Percentiles rank a stretch among this genome's conserved stretches.
Evolutionary conservation across 2,329 filamentous ascomycete species (phyloP).

Genomic region (Polychaeton citri): DNA sequence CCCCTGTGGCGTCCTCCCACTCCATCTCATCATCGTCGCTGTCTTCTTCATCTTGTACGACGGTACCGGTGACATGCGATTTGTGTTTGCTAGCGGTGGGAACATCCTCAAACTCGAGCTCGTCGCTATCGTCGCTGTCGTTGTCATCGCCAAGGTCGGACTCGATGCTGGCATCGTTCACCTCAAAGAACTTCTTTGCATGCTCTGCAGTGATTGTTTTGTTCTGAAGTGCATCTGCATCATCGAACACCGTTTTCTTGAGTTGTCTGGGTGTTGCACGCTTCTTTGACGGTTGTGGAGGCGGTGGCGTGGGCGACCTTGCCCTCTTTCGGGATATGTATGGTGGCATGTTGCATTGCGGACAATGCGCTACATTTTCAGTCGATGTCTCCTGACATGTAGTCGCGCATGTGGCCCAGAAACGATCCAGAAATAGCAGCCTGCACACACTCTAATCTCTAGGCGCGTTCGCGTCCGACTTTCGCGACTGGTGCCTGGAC

Average conservation of each 20-base stretch:
- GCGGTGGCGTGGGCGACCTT: slow-evolving; percentile 1
- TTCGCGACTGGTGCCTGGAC: no score
- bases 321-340: background rate
- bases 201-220: slow-evolving; percentile 12
- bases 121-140: slow-evolving; percentile 28
- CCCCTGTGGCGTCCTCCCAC: slow-evolving; percentile 43
- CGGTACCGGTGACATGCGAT: slow-evolving; percentile 18
- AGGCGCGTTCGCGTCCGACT: no score
- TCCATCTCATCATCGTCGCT: slow-evolving; percentile 49
- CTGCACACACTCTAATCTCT: no score
- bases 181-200: slow-evolving; percentile 22
- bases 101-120: slow-evolving; percentile 35
- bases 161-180: slow-evolving; percentile 8
- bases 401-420: no score
- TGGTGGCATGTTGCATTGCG: background rate
- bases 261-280: slow-evolving; percentile 4
- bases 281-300: slow-evolving; percentile 1
- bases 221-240: slow-evolving; percentile 26
- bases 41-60: slow-evolving; percentile 44
- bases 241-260: slow-evolving; percentile 31
- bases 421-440: no score
- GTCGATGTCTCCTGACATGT: no score
- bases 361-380: no score
- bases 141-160: slow-evolving; percentile 23
- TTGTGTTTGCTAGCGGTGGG: slow-evolving; percentile 30